These are phyloP conservation scores for Nemophila menziesii DNA, from an alignment of 257 asterid genomes.

Conservation along the genomic window DNA sequence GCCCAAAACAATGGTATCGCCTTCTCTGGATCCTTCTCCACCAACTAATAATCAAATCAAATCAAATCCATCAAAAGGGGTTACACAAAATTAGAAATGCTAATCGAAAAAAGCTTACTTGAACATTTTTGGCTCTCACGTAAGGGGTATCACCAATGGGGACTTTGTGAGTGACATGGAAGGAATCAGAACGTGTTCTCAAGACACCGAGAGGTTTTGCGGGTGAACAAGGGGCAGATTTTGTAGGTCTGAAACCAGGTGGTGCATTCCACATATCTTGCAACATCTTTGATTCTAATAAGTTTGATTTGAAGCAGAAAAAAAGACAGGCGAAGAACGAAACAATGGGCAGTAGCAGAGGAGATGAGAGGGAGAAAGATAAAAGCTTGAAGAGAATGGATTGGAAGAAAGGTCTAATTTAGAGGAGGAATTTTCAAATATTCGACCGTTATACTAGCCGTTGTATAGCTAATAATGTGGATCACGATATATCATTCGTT, in stretches of 20 bases:
- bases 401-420: slow-evolving; percentile 21
- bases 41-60: slow-evolving; percentile 30
- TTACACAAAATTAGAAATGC: background rate
- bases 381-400: slow-evolving; percentile 4
- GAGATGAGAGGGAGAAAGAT: slow-evolving; percentile 1
- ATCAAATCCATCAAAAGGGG: background rate
- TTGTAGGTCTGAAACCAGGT: slow-evolving; percentile 71
- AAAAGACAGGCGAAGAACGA: slow-evolving; percentile 4
- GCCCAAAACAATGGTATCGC: slow-evolving; percentile 95
- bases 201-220: slow-evolving; percentile 75
- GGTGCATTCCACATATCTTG: slow-evolving; percentile 89
- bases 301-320: no score
- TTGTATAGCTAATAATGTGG: slow-evolving; percentile 28
- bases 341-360: slow-evolving; percentile 1
- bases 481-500: no score
- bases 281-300: slow-evolving; percentile 39
- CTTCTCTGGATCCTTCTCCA: slow-evolving; percentile 94
- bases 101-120: slow-evolving; percentile 29
- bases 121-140: slow-evolving; percentile 90
- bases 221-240: slow-evolving; percentile 89
- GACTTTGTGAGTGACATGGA: slow-evolving; percentile 73
- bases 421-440: slow-evolving; percentile 26
- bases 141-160: slow-evolving; percentile 91
- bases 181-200: slow-evolving; percentile 66
- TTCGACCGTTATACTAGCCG: slow-evolving; percentile 85